Conservation (phyloP, 2,329 filamentous ascomycete genomes). For the Zarea fungicola region DNA sequence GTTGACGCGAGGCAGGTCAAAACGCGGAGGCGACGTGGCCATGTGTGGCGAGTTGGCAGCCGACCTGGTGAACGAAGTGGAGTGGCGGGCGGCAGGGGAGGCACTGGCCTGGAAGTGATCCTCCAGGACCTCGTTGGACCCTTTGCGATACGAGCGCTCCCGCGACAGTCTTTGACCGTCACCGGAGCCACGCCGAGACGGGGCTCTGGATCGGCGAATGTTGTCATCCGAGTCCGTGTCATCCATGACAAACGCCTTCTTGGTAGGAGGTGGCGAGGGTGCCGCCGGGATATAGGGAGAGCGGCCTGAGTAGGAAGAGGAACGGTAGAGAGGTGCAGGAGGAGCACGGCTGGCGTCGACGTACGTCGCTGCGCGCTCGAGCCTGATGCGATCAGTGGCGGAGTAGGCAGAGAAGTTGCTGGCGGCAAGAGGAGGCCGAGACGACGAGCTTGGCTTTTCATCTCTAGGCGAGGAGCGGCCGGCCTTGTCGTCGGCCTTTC, state of each 20-base stretch:
- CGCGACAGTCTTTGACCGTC: constrained; percentile 19
- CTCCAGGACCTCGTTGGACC: constrained; percentile 28
- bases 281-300: constrained; percentile 27
- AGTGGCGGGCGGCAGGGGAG: constrained; percentile 27
- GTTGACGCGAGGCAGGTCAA: constrained; percentile 26
- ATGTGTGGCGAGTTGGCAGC: constrained; percentile 22
- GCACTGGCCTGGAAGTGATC: constrained; percentile 25
- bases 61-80: constrained; percentile 21
- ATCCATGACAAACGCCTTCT: constrained; percentile 23
- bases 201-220: constrained; percentile 28
- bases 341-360: constrained; percentile 19
- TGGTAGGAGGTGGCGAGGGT: constrained; percentile 31
- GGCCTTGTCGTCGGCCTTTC: constrained; percentile 28
- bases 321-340: constrained; percentile 17
- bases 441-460: constrained; percentile 7
- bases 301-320: constrained; percentile 19
- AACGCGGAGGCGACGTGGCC: constrained; percentile 29
- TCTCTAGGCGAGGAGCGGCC: constrained; percentile 11
- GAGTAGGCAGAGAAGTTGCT: constrained; percentile 1
- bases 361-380: constrained; percentile 5
- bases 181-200: constrained; percentile 29
- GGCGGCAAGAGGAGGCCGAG: constrained; percentile 10
- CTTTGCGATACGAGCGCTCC: constrained; percentile 27
- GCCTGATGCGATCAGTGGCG: constrained; percentile 8
- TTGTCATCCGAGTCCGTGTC: constrained; percentile 25